Conservation (phyloP, 176 grass and related monocot genomes). For the Elaeis guineensis region DNA sequence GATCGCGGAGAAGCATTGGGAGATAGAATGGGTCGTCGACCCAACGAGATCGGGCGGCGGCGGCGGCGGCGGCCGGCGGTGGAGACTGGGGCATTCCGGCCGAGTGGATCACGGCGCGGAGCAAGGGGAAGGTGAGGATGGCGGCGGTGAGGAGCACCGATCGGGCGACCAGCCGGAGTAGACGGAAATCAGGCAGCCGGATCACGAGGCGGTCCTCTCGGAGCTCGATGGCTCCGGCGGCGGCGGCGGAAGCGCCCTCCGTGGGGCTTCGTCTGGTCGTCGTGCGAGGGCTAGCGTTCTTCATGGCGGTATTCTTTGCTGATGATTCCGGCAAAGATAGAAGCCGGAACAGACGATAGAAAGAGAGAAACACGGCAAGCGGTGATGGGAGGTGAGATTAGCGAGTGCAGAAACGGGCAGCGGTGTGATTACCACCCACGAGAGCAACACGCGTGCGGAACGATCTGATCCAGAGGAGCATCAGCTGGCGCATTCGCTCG, state of each 20-base stretch:
- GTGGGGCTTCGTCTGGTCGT: not conserved
- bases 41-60: not conserved
- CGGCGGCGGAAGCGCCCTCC: not conserved
- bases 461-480: slow-evolving; percentile 52
- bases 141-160: slow-evolving; percentile 42
- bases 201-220: slow-evolving; percentile 40
- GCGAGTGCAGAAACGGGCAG: slow-evolving; percentile 82
- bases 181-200: slow-evolving; percentile 42
- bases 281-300: not conserved
- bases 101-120: slow-evolving; percentile 16
- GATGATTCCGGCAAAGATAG: too few species aligned
- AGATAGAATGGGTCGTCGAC: slow-evolving; percentile 30
- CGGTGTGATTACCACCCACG: slow-evolving; percentile 96
- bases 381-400: slow-evolving; percentile 23
- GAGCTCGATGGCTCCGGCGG: not conserved
- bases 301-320: not conserved
- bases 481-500: slow-evolving; percentile 45
- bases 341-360: not conserved
- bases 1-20: slow-evolving; percentile 53
- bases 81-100: not conserved
- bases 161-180: slow-evolving; percentile 45
- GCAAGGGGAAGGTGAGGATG: slow-evolving; percentile 46
- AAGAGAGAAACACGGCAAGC: not conserved
- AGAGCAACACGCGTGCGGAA: slow-evolving; percentile 56
- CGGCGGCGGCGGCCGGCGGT: not conserved